phyloP scores from a whole-genome alignment of 345 rosid genomes.

The Citrus reticulata region DNA sequence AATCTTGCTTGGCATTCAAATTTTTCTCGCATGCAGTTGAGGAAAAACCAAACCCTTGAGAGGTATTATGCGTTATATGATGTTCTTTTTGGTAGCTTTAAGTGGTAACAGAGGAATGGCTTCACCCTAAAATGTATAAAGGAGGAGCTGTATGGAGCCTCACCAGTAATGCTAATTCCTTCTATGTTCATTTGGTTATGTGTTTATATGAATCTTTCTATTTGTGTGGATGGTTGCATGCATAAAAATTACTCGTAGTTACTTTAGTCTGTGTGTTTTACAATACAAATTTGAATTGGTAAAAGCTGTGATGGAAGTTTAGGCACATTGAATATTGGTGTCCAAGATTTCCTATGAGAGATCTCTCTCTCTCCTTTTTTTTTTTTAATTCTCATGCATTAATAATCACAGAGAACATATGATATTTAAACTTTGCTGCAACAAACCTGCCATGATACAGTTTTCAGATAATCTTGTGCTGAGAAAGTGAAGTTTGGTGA shows the following conservation, averaged over 20 bases:
- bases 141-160: background rate
- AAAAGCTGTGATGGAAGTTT: background rate
- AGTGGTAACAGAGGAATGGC: background rate
- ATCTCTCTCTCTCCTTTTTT: background rate
- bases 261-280: background rate
- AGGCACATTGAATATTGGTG: background rate
- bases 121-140: background rate
- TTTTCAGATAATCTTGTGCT: background rate
- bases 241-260: background rate
- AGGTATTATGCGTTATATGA: slow-evolving; percentile 38
- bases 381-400: background rate
- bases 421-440: background rate
- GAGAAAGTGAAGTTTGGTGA: background rate
- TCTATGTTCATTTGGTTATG: background rate
- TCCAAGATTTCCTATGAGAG: background rate
- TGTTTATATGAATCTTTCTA: background rate
- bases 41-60: slow-evolving; percentile 87
- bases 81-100: background rate
- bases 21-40: slow-evolving; percentile 87
- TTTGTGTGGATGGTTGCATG: background rate
- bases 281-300: background rate
- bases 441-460: background rate
- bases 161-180: background rate
- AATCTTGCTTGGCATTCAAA: slow-evolving; percentile 93
- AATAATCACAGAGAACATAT: background rate